Evolutionary conservation across 352 stramenopile species (phyloP).

Genomic region (Bremia lactucae): DNA sequence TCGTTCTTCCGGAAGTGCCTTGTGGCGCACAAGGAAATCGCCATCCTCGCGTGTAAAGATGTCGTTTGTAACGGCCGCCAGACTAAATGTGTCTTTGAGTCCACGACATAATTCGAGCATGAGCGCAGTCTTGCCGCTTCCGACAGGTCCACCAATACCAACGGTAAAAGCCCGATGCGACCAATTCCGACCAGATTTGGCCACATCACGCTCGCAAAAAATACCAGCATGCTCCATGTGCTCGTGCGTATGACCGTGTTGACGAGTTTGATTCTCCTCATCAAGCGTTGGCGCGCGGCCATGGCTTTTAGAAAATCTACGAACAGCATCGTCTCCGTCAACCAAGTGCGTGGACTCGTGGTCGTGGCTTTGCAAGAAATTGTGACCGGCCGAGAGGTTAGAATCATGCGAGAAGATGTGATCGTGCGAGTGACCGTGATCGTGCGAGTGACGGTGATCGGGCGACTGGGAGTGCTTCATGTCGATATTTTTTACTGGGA

Average conservation of each 20-base stretch:
- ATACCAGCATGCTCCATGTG: slow-evolving; percentile 73
- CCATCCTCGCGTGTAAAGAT: slow-evolving; percentile 98
- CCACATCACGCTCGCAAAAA: slow-evolving; percentile 56
- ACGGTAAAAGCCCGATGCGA: slow-evolving; percentile 88
- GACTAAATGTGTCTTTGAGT: slow-evolving; percentile 73
- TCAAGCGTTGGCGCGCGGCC: slow-evolving; percentile 57
- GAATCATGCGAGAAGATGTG: slow-evolving; percentile 29
- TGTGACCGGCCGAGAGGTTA: slow-evolving; percentile 15
- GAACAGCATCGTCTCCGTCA: slow-evolving; percentile 57
- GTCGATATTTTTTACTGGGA: not conserved
- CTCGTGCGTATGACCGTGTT: slow-evolving; percentile 85
- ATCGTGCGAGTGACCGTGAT: slow-evolving; percentile 22
- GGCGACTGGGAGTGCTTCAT: slow-evolving; percentile 25
- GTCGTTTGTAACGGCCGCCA: slow-evolving; percentile 95
- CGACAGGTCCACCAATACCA: slow-evolving; percentile 93
- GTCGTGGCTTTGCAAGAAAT: too few species aligned
- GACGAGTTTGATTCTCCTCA: slow-evolving; percentile 64
- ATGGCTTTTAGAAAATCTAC: slow-evolving; percentile 46
- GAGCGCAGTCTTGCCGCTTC: slow-evolving; percentile 91
- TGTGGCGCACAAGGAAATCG: slow-evolving; percentile 93
- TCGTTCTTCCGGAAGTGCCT: slow-evolving; percentile 82
- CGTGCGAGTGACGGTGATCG: not conserved
- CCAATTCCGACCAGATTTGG: slow-evolving; percentile 56
- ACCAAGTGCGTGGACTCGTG: slow-evolving; percentile 31
- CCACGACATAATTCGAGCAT: slow-evolving; percentile 88